Evolutionary conservation across 306 rosid species (phyloP).

Genomic region (Acmispon strigosus): DNA sequence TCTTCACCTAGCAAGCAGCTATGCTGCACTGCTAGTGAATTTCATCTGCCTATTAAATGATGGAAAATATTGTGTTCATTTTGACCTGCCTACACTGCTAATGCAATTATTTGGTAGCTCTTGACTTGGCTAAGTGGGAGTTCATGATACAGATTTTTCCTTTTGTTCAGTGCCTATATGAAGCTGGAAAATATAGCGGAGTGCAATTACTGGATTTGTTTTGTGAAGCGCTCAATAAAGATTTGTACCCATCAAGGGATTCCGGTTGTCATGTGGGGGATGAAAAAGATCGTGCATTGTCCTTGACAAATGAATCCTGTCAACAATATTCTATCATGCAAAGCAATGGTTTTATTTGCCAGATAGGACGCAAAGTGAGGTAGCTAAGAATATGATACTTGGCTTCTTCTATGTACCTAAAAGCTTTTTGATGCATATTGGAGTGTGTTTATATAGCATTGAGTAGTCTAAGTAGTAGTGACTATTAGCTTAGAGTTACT

Average conservation of each 20-base stretch:
- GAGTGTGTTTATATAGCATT: no score
- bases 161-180: constrained; percentile 69
- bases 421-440: background rate
- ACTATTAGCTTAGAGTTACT: no score
- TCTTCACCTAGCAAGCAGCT: background rate
- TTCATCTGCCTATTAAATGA: background rate
- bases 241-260: constrained; percentile 32
- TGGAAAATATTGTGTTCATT: background rate
- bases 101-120: constrained; percentile 1
- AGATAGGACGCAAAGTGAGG: constrained; percentile 63
- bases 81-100: background rate
- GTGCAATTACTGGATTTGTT: constrained; percentile 66
- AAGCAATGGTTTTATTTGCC: constrained; percentile 45
- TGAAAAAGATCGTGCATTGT: constrained; percentile 32
- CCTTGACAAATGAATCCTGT: constrained; percentile 34
- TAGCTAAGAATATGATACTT: constrained; percentile 23
- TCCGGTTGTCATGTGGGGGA: constrained; percentile 29
- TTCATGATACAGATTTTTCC: constrained; percentile 16
- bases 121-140: constrained; percentile 13
- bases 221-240: constrained; percentile 74
- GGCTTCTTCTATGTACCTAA: background rate
- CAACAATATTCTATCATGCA: constrained; percentile 36
- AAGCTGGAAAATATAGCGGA: constrained; percentile 66
- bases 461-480: no score
- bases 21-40: background rate